phyloP scores from a whole-genome alignment of 805 yeast genomes.

The Candida silvicultrix region DNA sequence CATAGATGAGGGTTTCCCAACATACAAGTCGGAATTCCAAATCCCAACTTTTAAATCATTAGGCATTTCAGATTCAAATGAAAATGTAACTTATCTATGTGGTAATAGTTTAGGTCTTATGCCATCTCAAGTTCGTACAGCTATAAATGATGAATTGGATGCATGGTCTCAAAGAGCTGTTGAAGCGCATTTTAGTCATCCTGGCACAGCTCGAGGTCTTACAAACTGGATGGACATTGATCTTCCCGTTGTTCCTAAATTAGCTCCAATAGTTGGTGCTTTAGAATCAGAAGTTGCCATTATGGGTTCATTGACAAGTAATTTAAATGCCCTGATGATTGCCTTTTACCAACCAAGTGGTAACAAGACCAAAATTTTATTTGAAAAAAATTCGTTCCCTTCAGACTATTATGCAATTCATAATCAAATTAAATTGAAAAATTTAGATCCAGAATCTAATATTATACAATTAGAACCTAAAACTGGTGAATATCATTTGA shows the following conservation, averaged over 20 bases:
- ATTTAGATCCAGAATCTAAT: slow-evolving; percentile 43
- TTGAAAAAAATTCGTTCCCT: slow-evolving; percentile 87
- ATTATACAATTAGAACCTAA: slow-evolving; percentile 61
- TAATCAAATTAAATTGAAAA: slow-evolving; percentile 62
- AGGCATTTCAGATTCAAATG: slow-evolving; percentile 27
- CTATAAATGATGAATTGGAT: slow-evolving; percentile 59
- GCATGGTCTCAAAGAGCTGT: slow-evolving; percentile 85
- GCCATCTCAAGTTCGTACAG: slow-evolving; percentile 59
- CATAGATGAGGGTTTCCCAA: slow-evolving; percentile 16
- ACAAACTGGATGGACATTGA: slow-evolving; percentile 85
- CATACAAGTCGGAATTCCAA: slow-evolving; percentile 41
- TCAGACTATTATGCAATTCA: slow-evolving; percentile 84
- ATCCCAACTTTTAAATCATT: slow-evolving; percentile 64
- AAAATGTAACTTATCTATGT: slow-evolving; percentile 53
- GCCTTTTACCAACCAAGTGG: slow-evolving; percentile 69
- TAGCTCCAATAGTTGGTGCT: slow-evolving; percentile 78
- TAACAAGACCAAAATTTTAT: slow-evolving; percentile 59
- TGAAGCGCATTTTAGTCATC: slow-evolving; percentile 76
- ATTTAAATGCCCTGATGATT: slow-evolving; percentile 67
- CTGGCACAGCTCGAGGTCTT: slow-evolving; percentile 33
- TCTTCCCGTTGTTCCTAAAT: slow-evolving; percentile 59
- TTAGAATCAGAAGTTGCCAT: slow-evolving; percentile 70
- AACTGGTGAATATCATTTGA: slow-evolving; percentile 46
- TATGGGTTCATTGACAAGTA: slow-evolving; percentile 82
- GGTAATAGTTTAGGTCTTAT: slow-evolving; percentile 93